Base-by-base conservation (phyloP, 1,284 basidiomycete species). In the Leccinum insolens region DNA sequence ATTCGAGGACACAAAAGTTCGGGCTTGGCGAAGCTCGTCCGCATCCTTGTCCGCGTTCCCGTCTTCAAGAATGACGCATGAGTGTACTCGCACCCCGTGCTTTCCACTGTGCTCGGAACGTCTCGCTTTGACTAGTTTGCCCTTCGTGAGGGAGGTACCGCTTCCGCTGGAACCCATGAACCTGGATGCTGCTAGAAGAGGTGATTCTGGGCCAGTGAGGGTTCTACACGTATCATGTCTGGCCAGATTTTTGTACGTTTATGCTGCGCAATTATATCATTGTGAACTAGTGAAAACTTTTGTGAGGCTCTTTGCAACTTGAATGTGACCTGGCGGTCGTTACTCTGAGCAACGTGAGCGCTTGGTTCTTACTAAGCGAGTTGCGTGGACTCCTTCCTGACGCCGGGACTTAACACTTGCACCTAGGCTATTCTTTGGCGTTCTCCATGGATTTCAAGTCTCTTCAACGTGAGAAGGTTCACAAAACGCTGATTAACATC, bases 1-100 rank as follows among this genome's bases (percentile, higher is more conserved):
- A 89, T 82, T 67, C 84, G 90, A 85, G 88, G 90, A 93, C 91
- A 88, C 78, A 87, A 91, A 91, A 93, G 92, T 93, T 93, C 91
- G 91, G 90, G 85, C 91, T 85, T 76, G 91, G 89, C 80, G 78
- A 82, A 89, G 86, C 86, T 88, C 80, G 85, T 86, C 89, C 88
- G 88, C 86, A 86, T 92, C 87, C 90, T 87, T 86, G 91, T 87
- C 89, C 91, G 91, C 91, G 91, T 93, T 93, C 91, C 91, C 90
- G 92, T 93, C 90, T 88, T 85, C 92, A 83, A 92, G 85, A 93
- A 55, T 72, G 74, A 89, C 69, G 78, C 4, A 76, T 67, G 81
- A 79, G 81, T 79, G 79, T 77, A 67, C 71, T 71, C 62, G 70
- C 75, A 72, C 73, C 78, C 76, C 75, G 80, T 72, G 77, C 73